Conservation (phyloP, 2,329 filamentous ascomycete genomes). For the Cordyceps javanica region DNA sequence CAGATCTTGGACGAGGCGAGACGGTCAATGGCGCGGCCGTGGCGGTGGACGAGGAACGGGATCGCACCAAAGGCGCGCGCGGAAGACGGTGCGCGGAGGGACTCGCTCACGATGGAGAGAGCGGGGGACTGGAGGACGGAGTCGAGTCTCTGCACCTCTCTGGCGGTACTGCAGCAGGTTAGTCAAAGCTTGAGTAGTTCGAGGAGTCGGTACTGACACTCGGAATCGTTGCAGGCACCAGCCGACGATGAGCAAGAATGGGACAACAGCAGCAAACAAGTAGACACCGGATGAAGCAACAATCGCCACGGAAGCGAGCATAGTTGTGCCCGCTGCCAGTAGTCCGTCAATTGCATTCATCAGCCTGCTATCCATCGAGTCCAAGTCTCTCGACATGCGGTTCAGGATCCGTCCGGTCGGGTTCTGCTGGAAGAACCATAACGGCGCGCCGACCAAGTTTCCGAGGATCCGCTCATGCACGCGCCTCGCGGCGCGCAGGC, state of each 20-base stretch:
- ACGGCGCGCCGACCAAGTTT: constrained; percentile 3
- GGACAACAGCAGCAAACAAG: neutral
- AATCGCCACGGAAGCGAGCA: constrained; percentile 3
- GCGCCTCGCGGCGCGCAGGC: neutral
- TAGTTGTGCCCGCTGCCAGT: neutral
- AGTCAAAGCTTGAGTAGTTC: neutral
- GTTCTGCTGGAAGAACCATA: constrained; percentile 10
- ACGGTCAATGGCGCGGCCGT: neutral
- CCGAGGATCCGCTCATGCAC: constrained; percentile 3
- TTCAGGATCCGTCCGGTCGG: constrained; percentile 5
- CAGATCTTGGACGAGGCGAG: neutral
- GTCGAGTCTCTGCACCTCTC: constrained; percentile 1
- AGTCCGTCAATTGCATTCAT: constrained; percentile 9
- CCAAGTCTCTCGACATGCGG: constrained; percentile 1
- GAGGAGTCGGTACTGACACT: neutral
- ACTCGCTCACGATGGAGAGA: neutral
- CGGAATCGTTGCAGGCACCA: neutral
- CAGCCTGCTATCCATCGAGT: constrained; percentile 4
- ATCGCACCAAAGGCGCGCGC: neutral
- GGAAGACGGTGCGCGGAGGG: neutral
- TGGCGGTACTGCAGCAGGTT: neutral
- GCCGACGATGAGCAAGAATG: constrained; percentile 2
- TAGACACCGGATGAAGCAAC: neutral
- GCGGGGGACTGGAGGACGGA: constrained; percentile 6
- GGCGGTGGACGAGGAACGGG: constrained; percentile 2